These are phyloP conservation scores for Acanthamoeba rhysodes DNA, from an alignment of 208 protist genomes.

Conservation along the genomic window DNA sequence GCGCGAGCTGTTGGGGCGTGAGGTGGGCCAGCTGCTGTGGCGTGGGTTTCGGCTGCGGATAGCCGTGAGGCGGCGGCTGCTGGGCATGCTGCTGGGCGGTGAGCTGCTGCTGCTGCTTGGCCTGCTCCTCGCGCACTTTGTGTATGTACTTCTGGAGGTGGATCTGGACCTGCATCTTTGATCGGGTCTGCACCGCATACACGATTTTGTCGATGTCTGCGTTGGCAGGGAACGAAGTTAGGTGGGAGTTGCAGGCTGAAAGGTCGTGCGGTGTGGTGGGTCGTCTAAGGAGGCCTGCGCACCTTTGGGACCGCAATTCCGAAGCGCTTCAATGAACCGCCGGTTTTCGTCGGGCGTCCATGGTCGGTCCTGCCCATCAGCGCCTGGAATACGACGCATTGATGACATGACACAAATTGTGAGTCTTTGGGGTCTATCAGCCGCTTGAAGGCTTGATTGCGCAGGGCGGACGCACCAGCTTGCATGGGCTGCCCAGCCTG, in stretches of 20 bases:
- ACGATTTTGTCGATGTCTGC: neutral
- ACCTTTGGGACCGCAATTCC: neutral
- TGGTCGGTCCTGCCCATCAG: neutral
- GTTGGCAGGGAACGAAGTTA: neutral
- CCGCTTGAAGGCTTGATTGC: too few relatives aligned
- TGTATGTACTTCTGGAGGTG: neutral
- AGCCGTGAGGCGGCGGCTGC: too few relatives aligned
- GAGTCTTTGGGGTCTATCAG: too few relatives aligned
- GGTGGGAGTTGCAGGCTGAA: too few relatives aligned
- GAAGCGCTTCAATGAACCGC: neutral
- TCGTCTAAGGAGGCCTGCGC: neutral
- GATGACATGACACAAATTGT: too few relatives aligned
- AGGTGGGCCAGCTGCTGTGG: too few relatives aligned
- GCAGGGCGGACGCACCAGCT: too few relatives aligned
- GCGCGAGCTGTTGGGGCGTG: too few relatives aligned
- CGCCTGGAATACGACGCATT: neutral
- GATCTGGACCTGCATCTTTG: neutral
- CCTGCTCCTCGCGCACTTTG: constrained; percentile 3
- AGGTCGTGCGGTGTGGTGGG: neutral
- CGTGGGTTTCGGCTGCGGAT: too few relatives aligned
- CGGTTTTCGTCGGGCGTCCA: constrained; percentile 14
- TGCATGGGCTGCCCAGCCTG: too few relatives aligned
- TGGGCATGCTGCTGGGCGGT: too few relatives aligned
- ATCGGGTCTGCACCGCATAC: neutral
- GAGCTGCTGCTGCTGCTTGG: too few relatives aligned